Evolutionary conservation across 2,329 filamentous ascomycete species (phyloP).

Genomic region (Hymenoscyphus scutula): DNA sequence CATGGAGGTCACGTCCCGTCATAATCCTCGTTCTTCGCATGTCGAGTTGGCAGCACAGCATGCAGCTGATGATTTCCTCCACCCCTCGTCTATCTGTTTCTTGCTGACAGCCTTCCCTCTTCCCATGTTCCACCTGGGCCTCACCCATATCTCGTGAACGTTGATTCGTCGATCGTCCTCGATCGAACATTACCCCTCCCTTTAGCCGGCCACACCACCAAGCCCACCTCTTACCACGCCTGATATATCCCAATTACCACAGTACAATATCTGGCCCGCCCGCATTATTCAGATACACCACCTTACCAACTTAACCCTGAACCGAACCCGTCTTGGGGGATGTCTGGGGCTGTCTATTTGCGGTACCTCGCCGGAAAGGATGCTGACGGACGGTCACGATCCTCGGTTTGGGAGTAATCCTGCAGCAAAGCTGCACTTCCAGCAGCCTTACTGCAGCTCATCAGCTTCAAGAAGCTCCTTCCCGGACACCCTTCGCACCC

Average conservation of each 20-base stretch:
- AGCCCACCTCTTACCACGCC: constrained; percentile 1
- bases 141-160: background rate
- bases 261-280: background rate
- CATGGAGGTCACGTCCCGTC: background rate
- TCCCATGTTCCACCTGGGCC: background rate
- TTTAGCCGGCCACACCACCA: constrained; percentile 1
- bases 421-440: constrained; percentile 3
- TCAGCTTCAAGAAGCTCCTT: constrained; percentile 3
- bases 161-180: background rate
- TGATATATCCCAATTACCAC: background rate
- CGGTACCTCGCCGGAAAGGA: constrained; percentile 8
- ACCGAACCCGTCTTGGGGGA: background rate
- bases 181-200: background rate
- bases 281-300: background rate
- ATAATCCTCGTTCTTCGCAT: constrained; percentile 4
- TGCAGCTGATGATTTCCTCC: background rate
- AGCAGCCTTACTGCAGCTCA: constrained; percentile 4
- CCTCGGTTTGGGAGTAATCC: constrained; percentile 3
- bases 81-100: background rate
- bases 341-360: constrained; percentile 12
- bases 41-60: constrained; percentile 2
- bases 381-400: constrained; percentile 3
- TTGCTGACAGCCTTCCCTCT: background rate
- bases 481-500: background rate
- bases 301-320: constrained; percentile 12